Base-by-base conservation (phyloP, 1,284 basidiomycete genomes). In the Lignosus rhinocerotis region DNA sequence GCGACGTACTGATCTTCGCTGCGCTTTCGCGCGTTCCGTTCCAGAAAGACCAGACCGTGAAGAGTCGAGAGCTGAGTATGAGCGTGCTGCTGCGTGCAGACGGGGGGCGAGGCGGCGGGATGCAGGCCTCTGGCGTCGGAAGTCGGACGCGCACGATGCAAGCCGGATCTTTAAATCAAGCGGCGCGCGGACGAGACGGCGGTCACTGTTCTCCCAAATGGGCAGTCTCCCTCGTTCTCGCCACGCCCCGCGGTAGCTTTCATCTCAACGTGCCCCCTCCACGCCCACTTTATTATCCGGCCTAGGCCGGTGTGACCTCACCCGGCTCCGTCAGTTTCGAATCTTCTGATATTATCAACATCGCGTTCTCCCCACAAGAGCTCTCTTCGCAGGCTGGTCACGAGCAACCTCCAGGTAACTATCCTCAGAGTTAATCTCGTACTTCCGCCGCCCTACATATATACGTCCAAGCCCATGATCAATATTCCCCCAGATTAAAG, bases 91-190 rank as follows among this genome's bases (percentile, higher is more conserved):
- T 39, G 36, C 14, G 12, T n/a, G 36, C 36, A 39, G 36, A n/a
- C 36, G n/a, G 5, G 14, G 36, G 14, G 7, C 36, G 52, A 58
- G 53, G 51, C 56, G 58, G 56, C 56, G 61, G 46, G 58, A 51
- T 53, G 55, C 43, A 52, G 53, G 47, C 58, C 56, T 56, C 58
- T 38, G 54, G 53, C 58, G 61, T 63, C 58, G 58, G 58, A 57
- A 53, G 51, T 51, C 62, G 58, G 55, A 42, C 46, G 61, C 56
- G 62, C 46, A 60, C 51, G 59, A 57, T 54, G 38, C 51, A 41
- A 41, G 50, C 56, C 59, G 62, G 62, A 61, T 61, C 62, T 63
- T 60, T 63, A 63, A 59, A 61, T 63, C 52, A 59, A 56, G 31
- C 62, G 59, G 51, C 55, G 58, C 60, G 54, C 61, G 55, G 47